Evolutionary conservation across 768 basidiomycete genomes (phyloP).

Genomic region (Leccinum pellstonianum): DNA sequence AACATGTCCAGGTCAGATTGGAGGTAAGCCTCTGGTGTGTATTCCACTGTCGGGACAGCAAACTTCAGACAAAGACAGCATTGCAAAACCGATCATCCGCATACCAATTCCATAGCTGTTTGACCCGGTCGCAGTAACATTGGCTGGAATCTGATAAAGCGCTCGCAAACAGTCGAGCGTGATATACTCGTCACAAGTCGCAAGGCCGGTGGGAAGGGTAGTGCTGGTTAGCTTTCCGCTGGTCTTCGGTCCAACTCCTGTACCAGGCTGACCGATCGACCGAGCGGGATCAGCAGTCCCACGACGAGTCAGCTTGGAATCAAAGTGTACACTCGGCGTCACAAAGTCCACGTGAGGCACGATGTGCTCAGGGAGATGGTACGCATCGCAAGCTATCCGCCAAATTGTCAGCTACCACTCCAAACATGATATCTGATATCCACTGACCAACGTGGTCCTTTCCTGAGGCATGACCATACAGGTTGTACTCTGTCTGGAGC

Average conservation of each 20-base stretch:
- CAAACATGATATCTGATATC: not conserved
- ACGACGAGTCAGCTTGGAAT: slow-evolving; percentile 23
- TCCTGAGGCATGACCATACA: slow-evolving; percentile 31
- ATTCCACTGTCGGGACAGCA: slow-evolving; percentile 27
- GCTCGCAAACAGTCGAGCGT: slow-evolving; percentile 32
- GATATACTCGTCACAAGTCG: slow-evolving; percentile 29
- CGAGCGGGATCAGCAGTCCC: not conserved
- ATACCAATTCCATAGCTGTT: slow-evolving; percentile 21
- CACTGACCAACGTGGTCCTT: slow-evolving; percentile 29
- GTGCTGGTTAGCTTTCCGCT: slow-evolving; percentile 8
- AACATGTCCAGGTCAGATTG: slow-evolving; percentile 32
- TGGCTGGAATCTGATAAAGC: slow-evolving; percentile 24
- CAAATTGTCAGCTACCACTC: not conserved
- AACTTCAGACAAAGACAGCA: not conserved
- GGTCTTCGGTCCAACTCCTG: slow-evolving; percentile 22
- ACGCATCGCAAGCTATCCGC: slow-evolving; percentile 32
- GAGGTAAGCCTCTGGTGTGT: slow-evolving; percentile 32
- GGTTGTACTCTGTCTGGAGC: slow-evolving; percentile 33
- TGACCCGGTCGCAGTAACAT: slow-evolving; percentile 6
- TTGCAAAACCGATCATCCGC: not conserved
- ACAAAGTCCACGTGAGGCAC: slow-evolving; percentile 35
- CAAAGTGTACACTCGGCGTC: slow-evolving; percentile 35
- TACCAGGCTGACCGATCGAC: not conserved
- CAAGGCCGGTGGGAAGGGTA: slow-evolving; percentile 8
- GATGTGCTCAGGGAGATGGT: slow-evolving; percentile 34